Conservation (phyloP, 2,329 filamentous ascomycete genomes). For the Alternaria triticina region DNA sequence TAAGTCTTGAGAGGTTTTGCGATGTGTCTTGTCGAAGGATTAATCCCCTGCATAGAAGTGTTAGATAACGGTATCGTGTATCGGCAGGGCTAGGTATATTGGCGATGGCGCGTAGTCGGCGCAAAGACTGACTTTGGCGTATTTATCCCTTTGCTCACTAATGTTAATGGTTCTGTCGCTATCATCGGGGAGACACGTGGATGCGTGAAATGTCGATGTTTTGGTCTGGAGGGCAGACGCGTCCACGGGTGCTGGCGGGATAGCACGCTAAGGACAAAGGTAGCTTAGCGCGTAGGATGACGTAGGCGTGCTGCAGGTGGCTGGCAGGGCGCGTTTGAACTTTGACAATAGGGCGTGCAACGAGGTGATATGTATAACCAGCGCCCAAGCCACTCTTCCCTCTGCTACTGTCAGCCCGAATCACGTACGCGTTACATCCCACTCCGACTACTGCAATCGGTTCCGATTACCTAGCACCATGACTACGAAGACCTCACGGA, state of each 20-base stretch:
- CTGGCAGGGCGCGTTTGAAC: not conserved
- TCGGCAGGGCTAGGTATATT: not conserved
- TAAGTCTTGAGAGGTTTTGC: not conserved
- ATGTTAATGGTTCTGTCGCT: not conserved
- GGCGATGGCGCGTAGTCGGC: not conserved
- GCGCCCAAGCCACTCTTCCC: not conserved
- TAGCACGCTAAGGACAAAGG: not conserved
- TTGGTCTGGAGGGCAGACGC: not conserved
- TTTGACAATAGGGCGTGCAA: not conserved
- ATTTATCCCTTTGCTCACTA: not conserved
- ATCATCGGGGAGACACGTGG: not conserved
- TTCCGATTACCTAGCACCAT: not conserved
- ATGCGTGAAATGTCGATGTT: not conserved
- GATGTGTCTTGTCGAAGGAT: not conserved
- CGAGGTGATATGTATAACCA: not conserved
- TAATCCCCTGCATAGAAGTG: not conserved
- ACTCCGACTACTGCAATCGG: not conserved
- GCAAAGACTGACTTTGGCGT: not conserved
- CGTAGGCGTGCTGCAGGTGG: not conserved
- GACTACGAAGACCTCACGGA: not conserved
- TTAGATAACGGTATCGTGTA: not conserved
- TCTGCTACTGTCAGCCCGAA: not conserved
- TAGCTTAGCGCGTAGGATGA: not conserved
- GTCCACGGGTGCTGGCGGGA: not conserved
- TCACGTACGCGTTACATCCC: not conserved